These are phyloP conservation scores for Stagonosporopsis chrysanthemi DNA, from an alignment of 2,329 filamentous ascomycete genomes.

Conservation along the genomic window DNA sequence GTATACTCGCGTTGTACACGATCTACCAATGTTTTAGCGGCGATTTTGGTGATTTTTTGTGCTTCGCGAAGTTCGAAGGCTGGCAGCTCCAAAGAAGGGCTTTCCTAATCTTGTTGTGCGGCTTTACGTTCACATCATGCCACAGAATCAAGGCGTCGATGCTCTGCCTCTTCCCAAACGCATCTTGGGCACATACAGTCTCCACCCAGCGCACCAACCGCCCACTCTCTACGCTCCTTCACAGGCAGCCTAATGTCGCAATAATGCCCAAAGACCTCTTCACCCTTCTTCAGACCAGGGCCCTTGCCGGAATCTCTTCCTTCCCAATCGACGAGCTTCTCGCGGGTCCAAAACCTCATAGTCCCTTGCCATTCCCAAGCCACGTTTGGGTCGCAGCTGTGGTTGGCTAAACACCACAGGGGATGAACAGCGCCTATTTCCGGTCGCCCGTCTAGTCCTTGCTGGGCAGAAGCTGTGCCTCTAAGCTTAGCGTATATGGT, in stretches of 20 bases:
- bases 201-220: constrained; percentile 83
- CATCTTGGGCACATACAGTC: constrained; percentile 88
- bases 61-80: neutral
- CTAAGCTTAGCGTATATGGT: constrained; percentile 93
- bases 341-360: constrained; percentile 73
- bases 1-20: constrained; percentile 14
- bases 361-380: constrained; percentile 89
- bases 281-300: constrained; percentile 74
- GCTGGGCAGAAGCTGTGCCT: constrained; percentile 83
- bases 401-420: constrained; percentile 95
- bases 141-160: neutral
- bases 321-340: constrained; percentile 63
- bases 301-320: constrained; percentile 39
- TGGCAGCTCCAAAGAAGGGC: neutral
- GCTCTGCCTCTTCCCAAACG: constrained; percentile 66
- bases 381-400: constrained; percentile 95
- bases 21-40: constrained; percentile 5
- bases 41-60: neutral
- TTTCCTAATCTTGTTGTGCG: neutral
- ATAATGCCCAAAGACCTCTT: constrained; percentile 94
- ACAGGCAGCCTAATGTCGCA: constrained; percentile 85
- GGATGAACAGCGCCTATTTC: constrained; percentile 94
- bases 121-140: neutral
- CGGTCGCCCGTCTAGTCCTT: constrained; percentile 74
- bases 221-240: constrained; percentile 85